phyloP scores from a whole-genome alignment of 2,329 filamentous ascomycete species.

The Ceratocystis ficicola region DNA sequence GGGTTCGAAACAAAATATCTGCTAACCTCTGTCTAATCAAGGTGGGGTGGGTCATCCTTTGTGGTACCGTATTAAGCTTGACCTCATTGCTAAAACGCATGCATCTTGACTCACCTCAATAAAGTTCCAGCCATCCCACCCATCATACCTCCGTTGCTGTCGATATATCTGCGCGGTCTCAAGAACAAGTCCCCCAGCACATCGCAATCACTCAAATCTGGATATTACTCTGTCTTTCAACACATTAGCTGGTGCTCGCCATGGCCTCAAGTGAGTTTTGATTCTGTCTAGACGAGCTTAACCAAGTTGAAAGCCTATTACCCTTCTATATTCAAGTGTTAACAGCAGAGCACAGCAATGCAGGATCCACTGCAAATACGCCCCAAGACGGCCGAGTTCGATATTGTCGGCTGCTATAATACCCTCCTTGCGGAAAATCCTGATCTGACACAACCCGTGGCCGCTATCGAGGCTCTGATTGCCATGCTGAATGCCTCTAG shows the following conservation, averaged over 20 bases:
- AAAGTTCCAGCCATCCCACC: background rate
- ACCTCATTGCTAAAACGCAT: conserved; percentile 7
- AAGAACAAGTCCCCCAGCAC: background rate
- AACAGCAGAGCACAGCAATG: background rate
- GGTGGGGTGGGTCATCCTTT: background rate
- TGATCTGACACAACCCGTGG: conserved; percentile 88
- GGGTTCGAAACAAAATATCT: too few species aligned
- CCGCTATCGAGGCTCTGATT: conserved; percentile 84
- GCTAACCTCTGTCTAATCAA: background rate
- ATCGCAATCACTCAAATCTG: background rate
- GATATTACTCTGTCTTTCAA: background rate
- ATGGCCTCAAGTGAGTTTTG: background rate
- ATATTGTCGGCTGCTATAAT: conserved; percentile 45
- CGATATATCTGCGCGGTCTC: background rate
- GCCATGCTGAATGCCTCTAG: conserved; percentile 67
- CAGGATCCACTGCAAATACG: conserved; percentile 11
- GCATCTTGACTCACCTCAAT: conserved; percentile 7
- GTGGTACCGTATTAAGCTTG: background rate
- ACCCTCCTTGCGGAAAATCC: conserved; percentile 51
- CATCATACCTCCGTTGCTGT: background rate
- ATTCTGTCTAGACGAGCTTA: background rate
- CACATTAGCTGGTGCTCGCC: background rate
- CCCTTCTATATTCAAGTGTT: background rate
- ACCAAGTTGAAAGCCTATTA: background rate
- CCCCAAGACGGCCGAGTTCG: conserved; percentile 27